These are phyloP conservation scores for Thelonectria discophora DNA, from an alignment of 2,329 filamentous ascomycete species.

Conservation along the genomic window DNA sequence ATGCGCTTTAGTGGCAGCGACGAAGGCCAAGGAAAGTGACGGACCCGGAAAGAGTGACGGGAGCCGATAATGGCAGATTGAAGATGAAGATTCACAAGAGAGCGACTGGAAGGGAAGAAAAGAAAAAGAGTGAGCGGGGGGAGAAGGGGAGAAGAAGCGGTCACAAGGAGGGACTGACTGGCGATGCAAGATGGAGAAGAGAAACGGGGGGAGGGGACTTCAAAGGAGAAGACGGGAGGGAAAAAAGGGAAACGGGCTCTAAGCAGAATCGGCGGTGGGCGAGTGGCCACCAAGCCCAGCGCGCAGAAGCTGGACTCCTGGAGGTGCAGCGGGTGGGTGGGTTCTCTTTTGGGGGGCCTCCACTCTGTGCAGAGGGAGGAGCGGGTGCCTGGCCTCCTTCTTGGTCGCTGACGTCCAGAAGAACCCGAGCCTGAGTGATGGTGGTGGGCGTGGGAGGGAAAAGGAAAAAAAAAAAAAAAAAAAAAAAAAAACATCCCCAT, in stretches of 20 bases:
- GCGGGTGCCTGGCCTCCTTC: no score
- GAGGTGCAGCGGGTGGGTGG: neutral
- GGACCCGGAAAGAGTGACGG: slow-evolving; percentile 63
- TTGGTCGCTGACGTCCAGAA: neutral
- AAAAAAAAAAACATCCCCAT: no score
- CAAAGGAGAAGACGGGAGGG: slow-evolving; percentile 41
- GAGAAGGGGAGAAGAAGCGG: slow-evolving; percentile 50
- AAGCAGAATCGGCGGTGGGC: slow-evolving; percentile 27
- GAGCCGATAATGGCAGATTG: slow-evolving; percentile 51
- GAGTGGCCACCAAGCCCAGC: slow-evolving; percentile 6
- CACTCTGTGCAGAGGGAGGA: no score
- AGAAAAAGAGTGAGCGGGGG: slow-evolving; percentile 50
- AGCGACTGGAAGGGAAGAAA: slow-evolving; percentile 62
- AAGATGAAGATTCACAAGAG: slow-evolving; percentile 52
- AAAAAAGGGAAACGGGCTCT: slow-evolving; percentile 29
- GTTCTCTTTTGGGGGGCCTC: no score
- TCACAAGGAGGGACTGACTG: slow-evolving; percentile 50
- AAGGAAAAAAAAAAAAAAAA: slow-evolving; percentile 4
- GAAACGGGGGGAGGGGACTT: slow-evolving; percentile 50
- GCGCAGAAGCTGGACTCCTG: neutral
- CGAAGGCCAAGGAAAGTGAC: slow-evolving; percentile 55
- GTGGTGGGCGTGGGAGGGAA: slow-evolving; percentile 11
- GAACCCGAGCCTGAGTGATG: slow-evolving; percentile 6
- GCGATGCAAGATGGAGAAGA: slow-evolving; percentile 47
- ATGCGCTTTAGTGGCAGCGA: slow-evolving; percentile 37